Evolutionary conservation across 1,139 yeast species (phyloP), one percentile per base, ranked within the genome.

Genomic region (Arxiozyma telluris): DNA sequence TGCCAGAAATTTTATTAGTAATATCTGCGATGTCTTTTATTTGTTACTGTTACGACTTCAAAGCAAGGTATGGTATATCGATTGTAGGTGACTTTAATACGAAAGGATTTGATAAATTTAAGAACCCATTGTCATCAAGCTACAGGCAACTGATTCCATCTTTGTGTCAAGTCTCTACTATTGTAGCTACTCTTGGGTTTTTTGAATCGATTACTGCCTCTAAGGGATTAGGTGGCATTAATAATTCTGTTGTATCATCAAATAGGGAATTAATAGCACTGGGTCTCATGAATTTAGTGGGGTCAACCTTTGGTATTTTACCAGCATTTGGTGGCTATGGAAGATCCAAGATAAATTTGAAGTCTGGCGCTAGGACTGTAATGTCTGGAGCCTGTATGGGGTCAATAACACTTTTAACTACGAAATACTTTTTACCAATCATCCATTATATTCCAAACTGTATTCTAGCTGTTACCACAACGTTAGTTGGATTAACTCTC

Each of bases 271-370:
- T 86, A 53, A 85, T 86, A 8, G 97, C 97, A 0, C 73, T 93
- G 49, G 98, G 98, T 0, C 71, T 80, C 22, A 81, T 87, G 51
- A 93, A 91, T 63, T 59, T 90, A 1, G 72, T 78, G 4, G 84
- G 85, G 1, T 79, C 89, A 1, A 57, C 81, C 22, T 82, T 71
- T 53, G 93, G 96, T 3, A 87, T 93, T 0, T 73, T 93, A 17
- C 98, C 98, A 0, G 83, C 96, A 0, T 91, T 91, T 75, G 98
- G 98, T 2, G 98, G 98, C 0, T 93, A 93, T 65, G 98, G 97
- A 1, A 78, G 98, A 66, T 84, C 95, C 42, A 91, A 87, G 64
- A 83, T 93, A 55, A 93, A 93, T 70, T 87, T 93, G 1, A 74
- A 89, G 49, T 83, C 93, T 12, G 91, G 91, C 9, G 98, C 96